These are phyloP conservation scores for Cyberlindnera sargentensis DNA, from an alignment of 805 yeast species.

Conservation along the genomic window DNA sequence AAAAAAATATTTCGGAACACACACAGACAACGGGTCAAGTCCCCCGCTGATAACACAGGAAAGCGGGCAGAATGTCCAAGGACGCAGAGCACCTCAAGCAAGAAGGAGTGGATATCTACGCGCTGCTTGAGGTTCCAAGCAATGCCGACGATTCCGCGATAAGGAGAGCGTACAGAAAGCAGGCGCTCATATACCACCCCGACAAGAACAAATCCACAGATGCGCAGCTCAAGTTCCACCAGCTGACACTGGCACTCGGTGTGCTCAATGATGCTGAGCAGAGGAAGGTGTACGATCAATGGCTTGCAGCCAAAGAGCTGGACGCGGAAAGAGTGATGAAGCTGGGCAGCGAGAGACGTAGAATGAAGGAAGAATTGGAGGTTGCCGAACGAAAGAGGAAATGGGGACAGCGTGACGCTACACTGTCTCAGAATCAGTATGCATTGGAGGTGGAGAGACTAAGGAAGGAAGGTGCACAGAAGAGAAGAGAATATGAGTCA, in stretches of 20 bases:
- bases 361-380: constrained; percentile 20
- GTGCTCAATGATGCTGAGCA: constrained; percentile 72
- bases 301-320: constrained; percentile 9
- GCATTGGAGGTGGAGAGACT: constrained; percentile 16
- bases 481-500: constrained; percentile 14
- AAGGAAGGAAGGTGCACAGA: constrained; percentile 19
- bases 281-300: constrained; percentile 69
- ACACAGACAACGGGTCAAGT: too few relatives aligned
- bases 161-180: constrained; percentile 72
- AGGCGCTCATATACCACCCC: constrained; percentile 75
- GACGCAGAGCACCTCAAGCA: constrained; percentile 15
- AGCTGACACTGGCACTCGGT: constrained; percentile 77
- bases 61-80: constrained; percentile 4
- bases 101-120: constrained; percentile 36
- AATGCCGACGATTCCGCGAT: constrained; percentile 54
- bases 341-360: constrained; percentile 12
- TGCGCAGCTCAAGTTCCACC: constrained; percentile 90
- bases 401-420: constrained; percentile 13
- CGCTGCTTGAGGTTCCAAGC: constrained; percentile 57
- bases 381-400: constrained; percentile 13
- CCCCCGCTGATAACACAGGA: too few relatives aligned
- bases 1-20: too few relatives aligned
- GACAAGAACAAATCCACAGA: constrained; percentile 76
- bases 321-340: constrained; percentile 8
- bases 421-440: constrained; percentile 3